A percentile compares a stretch with the other conserved stretches of the same genome.
Evolutionary conservation across 2,329 filamentous ascomycete genomes (phyloP).

Genomic region (Aureobasidium sp.): DNA sequence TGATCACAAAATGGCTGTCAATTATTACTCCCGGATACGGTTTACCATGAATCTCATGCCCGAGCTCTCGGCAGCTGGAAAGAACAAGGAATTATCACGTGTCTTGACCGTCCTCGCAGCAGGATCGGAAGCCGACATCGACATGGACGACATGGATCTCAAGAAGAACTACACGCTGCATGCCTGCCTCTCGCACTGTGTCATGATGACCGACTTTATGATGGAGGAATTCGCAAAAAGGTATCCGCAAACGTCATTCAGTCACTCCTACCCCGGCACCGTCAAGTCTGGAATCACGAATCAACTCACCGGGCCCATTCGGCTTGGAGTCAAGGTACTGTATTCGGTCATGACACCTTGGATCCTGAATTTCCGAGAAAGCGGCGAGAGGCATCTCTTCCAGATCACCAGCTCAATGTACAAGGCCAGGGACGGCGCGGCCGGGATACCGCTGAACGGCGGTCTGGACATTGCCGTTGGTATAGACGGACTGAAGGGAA

Average conservation of each 20-base stretch:
- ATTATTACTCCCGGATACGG: slow-evolving; percentile 50
- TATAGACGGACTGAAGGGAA: slow-evolving; percentile 24
- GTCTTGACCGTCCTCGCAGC: slow-evolving; percentile 48
- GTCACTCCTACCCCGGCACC: slow-evolving; percentile 41
- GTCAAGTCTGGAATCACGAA: slow-evolving; percentile 39
- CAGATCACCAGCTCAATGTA: slow-evolving; percentile 29
- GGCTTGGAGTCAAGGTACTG: slow-evolving; percentile 26
- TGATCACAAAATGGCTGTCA: slow-evolving; percentile 42
- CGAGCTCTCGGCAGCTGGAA: slow-evolving; percentile 37
- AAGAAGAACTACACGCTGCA: slow-evolving; percentile 30
- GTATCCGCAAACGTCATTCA: slow-evolving; percentile 40
- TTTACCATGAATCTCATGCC: slow-evolving; percentile 51
- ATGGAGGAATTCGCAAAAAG: slow-evolving; percentile 41
- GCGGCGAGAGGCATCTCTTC: slow-evolving; percentile 39
- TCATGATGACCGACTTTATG: slow-evolving; percentile 43
- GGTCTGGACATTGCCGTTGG: slow-evolving; percentile 23
- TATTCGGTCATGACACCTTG: slow-evolving; percentile 30
- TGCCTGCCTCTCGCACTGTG: slow-evolving; percentile 32
- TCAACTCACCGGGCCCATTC: slow-evolving; percentile 26
- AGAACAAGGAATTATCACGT: slow-evolving; percentile 36
- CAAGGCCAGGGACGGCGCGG: slow-evolving; percentile 19
- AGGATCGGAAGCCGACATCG: slow-evolving; percentile 44
- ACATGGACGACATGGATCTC: slow-evolving; percentile 38
- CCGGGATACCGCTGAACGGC: slow-evolving; percentile 23
- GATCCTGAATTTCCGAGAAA: slow-evolving; percentile 33